Percentiles rank a stretch among this genome's conserved stretches.
Conservation (phyloP, 345 rosid species). For the Brassica cretica region DNA sequence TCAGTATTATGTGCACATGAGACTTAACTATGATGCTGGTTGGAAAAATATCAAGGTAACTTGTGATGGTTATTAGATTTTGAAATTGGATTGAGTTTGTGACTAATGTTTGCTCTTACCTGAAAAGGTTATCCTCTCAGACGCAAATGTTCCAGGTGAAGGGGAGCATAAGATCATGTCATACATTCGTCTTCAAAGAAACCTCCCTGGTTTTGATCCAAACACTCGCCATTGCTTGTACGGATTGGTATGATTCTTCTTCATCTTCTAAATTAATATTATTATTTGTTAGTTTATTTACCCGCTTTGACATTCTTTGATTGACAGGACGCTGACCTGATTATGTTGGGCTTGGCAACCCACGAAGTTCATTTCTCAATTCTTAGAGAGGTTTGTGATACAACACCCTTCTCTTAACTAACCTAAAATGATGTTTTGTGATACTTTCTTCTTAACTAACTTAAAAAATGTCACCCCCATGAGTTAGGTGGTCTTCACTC, state of each 20-base stretch:
- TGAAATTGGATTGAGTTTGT: slow-evolving; percentile 6
- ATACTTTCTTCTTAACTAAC: slow-evolving; percentile 11
- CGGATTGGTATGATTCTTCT: slow-evolving; percentile 71
- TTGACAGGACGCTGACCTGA: slow-evolving; percentile 91
- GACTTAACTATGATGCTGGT: slow-evolving; percentile 79
- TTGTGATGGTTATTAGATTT: background rate
- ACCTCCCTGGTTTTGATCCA: slow-evolving; percentile 76
- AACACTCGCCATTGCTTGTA: slow-evolving; percentile 85
- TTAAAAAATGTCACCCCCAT: background rate
- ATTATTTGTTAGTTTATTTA: background rate
- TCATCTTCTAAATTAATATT: background rate
- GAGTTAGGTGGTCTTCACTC: slow-evolving; percentile 76
- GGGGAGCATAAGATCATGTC: slow-evolving; percentile 95
- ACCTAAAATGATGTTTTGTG: background rate
- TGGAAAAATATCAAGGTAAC: slow-evolving; percentile 85
- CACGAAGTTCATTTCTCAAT: slow-evolving; percentile 96
- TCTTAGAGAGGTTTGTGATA: slow-evolving; percentile 78
- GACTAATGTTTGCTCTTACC: slow-evolving; percentile 26
- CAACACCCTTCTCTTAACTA: slow-evolving; percentile 10
- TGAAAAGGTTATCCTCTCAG: slow-evolving; percentile 80
- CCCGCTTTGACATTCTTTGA: slow-evolving; percentile 20
- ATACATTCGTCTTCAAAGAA: slow-evolving; percentile 82
- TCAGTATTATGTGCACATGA: slow-evolving; percentile 74
- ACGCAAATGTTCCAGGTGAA: slow-evolving; percentile 95
- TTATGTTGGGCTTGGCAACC: slow-evolving; percentile 95